Base-by-base conservation (phyloP, 2,329 filamentous ascomycete species). In the Diaporthe caulivora region DNA sequence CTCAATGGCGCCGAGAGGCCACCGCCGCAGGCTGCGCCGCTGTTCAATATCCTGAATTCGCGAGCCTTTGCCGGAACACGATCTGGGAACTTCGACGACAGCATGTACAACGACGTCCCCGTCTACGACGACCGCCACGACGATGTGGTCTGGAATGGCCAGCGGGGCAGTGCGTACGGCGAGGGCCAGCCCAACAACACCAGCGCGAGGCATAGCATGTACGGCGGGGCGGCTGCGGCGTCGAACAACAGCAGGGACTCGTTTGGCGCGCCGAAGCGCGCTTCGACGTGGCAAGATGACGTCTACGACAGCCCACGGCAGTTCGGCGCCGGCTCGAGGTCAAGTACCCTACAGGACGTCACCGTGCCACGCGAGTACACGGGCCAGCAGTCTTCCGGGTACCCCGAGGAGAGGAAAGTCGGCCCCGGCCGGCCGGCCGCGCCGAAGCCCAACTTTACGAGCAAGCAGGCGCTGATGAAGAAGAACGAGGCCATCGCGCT, bases 41-140 rank as follows among this genome's bases (percentile, higher is more conserved):
- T 99, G 67, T 93, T 97, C 89, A 89, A 88, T 76, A 90, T 98
- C 8, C 88, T 98, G 76, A 97, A 95, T 83, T 95, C 95, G 37
- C 90, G 95, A 73, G 88, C 93, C 67, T 99, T 99, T 83, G 91
- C 91, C 54, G 94, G 95, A 60, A 87, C 90, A 84, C 87, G 74
- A 80, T 82, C 40, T 74, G 80, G 70, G n/a, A 70, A 47, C 8
- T 79, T 81, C 60, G 87, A 89, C 74, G 92, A 94, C 78, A 80
- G 85, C 60, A 95, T 97, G 91, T 98, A 98, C 87, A 98, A 98
- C 83, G 95, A 98, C 79, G 90, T 93, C 26, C 96, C 97, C 17
- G 90, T 97, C 31, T 98, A 98, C 83, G 95, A 96, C 78, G 92
- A 96, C 75, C 85, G 88, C 51, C 93, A 94, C 80, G 95, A 98